A percentile compares a stretch with the other conserved stretches of the same genome.
These are phyloP conservation scores for Aspergillus sp. DNA, from an alignment of 2,329 filamentous ascomycete genomes.

Conservation along the genomic window DNA sequence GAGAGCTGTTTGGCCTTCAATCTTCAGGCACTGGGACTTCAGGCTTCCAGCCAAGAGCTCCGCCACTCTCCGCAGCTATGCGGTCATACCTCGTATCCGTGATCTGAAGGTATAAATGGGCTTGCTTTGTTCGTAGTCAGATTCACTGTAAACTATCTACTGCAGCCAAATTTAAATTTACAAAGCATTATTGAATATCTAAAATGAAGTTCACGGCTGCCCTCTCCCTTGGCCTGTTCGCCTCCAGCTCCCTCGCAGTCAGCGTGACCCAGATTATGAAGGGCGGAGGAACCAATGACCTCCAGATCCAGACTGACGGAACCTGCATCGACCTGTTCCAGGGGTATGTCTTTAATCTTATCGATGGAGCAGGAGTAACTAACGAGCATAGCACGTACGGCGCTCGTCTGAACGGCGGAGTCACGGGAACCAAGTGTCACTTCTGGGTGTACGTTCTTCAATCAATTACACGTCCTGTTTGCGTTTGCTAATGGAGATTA, in stretches of 20 bases:
- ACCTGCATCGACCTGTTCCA: background rate
- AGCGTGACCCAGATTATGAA: background rate
- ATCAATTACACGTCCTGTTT: background rate
- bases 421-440: background rate
- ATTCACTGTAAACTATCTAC: too few relatives aligned
- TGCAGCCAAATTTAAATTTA: too few relatives aligned
- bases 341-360: background rate
- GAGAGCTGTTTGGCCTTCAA: too few relatives aligned
- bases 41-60: too few relatives aligned
- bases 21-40: too few relatives aligned
- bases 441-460: background rate
- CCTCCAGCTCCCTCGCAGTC: background rate
- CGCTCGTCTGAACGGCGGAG: background rate
- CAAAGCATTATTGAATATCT: too few relatives aligned
- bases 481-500: background rate
- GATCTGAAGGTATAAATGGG: too few relatives aligned
- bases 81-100: too few relatives aligned
- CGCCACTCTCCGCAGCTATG: too few relatives aligned
- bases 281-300: background rate
- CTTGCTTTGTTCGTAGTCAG: too few relatives aligned
- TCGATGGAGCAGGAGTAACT: too few relatives aligned
- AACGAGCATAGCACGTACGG: background rate
- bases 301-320: background rate
- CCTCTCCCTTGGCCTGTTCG: background rate
- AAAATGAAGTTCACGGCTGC: too few relatives aligned